Conservation (phyloP, 768 basidiomycete genomes). For the Boletus speciosus region DNA sequence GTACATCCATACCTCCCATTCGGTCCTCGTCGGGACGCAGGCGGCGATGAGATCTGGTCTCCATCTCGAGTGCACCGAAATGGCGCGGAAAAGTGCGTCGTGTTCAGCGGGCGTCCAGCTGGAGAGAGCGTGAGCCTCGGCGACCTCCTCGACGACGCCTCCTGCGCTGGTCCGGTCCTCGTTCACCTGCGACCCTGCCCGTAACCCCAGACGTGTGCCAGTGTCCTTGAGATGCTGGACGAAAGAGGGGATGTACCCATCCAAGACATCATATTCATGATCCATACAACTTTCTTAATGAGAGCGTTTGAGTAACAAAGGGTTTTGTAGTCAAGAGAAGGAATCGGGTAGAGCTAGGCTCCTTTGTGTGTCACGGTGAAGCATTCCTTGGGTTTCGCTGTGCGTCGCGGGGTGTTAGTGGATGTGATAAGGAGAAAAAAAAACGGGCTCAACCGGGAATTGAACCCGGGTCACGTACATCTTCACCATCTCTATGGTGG, state of each 20-base stretch:
- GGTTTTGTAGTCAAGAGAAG: slow-evolving; percentile 1
- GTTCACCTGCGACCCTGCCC: background rate
- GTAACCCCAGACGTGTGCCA: slow-evolving; percentile 13
- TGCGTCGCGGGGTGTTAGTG: background rate
- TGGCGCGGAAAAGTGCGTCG: slow-evolving; percentile 64
- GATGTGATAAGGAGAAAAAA: slow-evolving; percentile 10
- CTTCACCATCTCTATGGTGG: slow-evolving; percentile 27
- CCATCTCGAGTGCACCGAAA: slow-evolving; percentile 63
- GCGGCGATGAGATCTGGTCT: slow-evolving; percentile 75
- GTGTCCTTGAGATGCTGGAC: slow-evolving; percentile 27
- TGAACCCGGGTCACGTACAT: slow-evolving; percentile 38
- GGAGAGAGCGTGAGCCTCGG: background rate
- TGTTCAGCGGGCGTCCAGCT: slow-evolving; percentile 71
- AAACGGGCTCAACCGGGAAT: slow-evolving; percentile 30
- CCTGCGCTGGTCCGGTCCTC: background rate
- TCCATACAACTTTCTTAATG: slow-evolving; percentile 5
- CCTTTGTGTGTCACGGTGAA: background rate
- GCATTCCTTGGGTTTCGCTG: slow-evolving; percentile 14
- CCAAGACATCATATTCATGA: slow-evolving; percentile 15
- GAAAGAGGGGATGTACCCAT: slow-evolving; percentile 26
- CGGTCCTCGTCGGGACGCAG: slow-evolving; percentile 61
- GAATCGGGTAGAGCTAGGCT: background rate
- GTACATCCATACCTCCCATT: slow-evolving; percentile 66
- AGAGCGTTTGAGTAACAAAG: background rate
- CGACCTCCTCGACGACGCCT: background rate